These are phyloP conservation scores for Pecoramyces ruminantium DNA, from an alignment of 192 early-diverging fungal genomes.

Conservation along the genomic window DNA sequence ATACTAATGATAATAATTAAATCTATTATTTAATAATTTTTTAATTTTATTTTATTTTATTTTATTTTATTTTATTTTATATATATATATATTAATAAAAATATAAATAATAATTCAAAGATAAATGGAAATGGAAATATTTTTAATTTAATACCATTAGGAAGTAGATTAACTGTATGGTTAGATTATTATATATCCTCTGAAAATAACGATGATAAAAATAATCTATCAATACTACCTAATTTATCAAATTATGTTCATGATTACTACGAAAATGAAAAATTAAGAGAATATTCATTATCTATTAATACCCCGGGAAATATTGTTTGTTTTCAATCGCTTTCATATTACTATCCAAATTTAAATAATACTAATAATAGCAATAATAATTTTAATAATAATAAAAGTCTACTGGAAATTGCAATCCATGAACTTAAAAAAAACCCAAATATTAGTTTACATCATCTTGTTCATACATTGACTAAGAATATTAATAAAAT, in stretches of 20 bases:
- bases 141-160: neutral
- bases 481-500: neutral
- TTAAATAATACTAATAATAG: neutral
- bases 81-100: too few species aligned
- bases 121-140: neutral
- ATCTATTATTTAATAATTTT: too few species aligned
- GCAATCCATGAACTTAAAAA: neutral
- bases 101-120: too few species aligned
- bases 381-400: neutral
- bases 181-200: neutral
- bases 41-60: too few species aligned
- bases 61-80: too few species aligned
- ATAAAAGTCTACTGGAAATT: neutral
- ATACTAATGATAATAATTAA: too few species aligned
- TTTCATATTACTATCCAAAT: neutral
- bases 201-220: too few species aligned
- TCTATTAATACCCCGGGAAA: neutral
- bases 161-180: neutral
- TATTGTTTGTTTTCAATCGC: neutral
- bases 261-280: neutral
- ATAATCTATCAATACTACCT: neutral
- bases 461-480: neutral
- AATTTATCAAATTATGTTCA: neutral
- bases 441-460: neutral
- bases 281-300: neutral